These are phyloP conservation scores for Gossypium longicalyx DNA, from an alignment of 345 rosid genomes.

Conservation along the genomic window DNA sequence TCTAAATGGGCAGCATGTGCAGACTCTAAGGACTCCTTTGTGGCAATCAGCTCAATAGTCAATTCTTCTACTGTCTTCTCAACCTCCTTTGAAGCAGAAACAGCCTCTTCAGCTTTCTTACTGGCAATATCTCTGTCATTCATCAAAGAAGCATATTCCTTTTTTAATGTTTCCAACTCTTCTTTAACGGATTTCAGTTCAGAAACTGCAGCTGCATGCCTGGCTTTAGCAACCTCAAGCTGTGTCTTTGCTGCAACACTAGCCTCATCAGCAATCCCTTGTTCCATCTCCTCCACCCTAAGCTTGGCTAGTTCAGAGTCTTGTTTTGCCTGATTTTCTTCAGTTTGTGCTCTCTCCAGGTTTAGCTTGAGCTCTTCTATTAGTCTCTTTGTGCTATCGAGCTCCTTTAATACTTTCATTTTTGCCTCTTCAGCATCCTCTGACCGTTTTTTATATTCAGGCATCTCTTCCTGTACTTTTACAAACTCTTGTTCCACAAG, in stretches of 20 bases:
- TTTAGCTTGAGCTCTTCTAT: not conserved
- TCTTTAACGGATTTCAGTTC: conserved; percentile 1
- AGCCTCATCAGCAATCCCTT: conserved; percentile 2
- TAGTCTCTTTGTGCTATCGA: not conserved
- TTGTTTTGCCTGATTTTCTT: conserved; percentile 3
- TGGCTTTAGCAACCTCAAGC: conserved; percentile 8
- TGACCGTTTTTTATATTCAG: not conserved
- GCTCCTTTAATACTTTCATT: not conserved
- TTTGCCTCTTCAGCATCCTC: conserved; percentile 1
- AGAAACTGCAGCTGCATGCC: not conserved
- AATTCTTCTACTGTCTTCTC: conserved; percentile 5
- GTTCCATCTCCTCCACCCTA: conserved; percentile 6
- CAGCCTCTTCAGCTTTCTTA: conserved; percentile 1
- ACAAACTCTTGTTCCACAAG: not conserved
- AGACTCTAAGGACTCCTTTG: not conserved
- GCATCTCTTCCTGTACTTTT: not conserved
- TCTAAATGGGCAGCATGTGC: conserved; percentile 4
- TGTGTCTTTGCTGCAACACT: conserved; percentile 2
- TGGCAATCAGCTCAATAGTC: not conserved
- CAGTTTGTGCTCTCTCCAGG: conserved; percentile 11
- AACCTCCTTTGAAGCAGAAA: not conserved
- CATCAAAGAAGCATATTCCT: conserved; percentile 5
- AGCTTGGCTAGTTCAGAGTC: conserved; percentile 2
- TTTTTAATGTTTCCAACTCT: not conserved
- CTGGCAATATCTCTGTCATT: not conserved